A percentile compares a stretch with the other conserved stretches of the same genome.
Conservation (phyloP, 257 asterid species). For the Vinca minor region DNA sequence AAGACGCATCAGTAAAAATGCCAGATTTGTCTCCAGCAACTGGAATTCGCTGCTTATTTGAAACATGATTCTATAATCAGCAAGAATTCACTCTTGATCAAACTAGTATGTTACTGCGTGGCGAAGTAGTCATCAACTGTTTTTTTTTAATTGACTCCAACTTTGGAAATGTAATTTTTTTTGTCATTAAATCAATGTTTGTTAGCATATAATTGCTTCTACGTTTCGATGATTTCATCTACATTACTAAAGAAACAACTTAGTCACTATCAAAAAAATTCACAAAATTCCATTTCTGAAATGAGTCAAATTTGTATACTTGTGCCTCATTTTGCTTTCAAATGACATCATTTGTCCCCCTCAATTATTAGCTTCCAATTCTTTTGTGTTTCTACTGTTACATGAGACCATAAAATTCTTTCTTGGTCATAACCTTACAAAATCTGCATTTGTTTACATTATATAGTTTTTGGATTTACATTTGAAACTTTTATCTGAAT, state of each 20-base stretch:
- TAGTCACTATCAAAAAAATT: no score
- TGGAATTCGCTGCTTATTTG: not conserved
- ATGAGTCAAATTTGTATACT: constrained; percentile 18
- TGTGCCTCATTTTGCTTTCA: constrained; percentile 9
- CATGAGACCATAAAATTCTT: not conserved
- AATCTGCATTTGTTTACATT: not conserved
- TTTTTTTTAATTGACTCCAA: not conserved
- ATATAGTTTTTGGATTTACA: not conserved
- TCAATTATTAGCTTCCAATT: constrained; percentile 10
- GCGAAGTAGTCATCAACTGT: constrained; percentile 16
- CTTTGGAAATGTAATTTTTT: constrained; percentile 20
- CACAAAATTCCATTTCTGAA: constrained; percentile 7
- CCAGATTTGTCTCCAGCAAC: not conserved
- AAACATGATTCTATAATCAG: no score
- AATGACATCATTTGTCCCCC: constrained; percentile 19
- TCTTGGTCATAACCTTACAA: not conserved
- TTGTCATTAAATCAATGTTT: constrained; percentile 36
- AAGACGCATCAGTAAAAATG: constrained; percentile 3
- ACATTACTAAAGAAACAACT: constrained; percentile 21
- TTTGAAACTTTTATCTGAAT: not conserved
- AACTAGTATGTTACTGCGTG: no score
- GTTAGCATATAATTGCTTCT: constrained; percentile 21
- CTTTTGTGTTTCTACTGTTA: not conserved
- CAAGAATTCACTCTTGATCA: no score
- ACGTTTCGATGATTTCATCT: constrained; percentile 40